Evolutionary conservation across 139 green algal genomes (phyloP).

Genomic region (Coccomyxa sp.): DNA sequence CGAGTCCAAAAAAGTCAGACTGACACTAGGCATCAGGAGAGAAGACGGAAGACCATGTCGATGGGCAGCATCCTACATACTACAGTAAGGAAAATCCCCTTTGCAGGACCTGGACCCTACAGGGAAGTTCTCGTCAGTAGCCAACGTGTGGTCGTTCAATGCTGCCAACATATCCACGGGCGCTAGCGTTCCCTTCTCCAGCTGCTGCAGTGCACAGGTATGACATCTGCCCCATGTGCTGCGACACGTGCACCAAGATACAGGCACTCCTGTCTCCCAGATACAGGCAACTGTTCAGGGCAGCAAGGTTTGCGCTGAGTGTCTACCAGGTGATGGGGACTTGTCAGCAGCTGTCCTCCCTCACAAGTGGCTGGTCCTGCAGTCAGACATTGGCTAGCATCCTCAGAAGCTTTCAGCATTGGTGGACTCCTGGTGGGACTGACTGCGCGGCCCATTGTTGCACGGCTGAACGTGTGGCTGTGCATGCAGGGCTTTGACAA

Average conservation of each 20-base stretch:
- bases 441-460: no score
- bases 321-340: not conserved
- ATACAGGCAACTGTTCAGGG: not conserved
- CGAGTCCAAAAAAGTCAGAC: not conserved
- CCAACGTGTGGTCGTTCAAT: constrained; percentile 54
- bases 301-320: not conserved
- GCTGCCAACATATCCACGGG: constrained; percentile 22
- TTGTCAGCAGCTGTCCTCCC: no score
- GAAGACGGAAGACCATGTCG: no score
- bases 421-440: not conserved
- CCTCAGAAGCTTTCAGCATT: not conserved
- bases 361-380: not conserved
- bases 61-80: not conserved
- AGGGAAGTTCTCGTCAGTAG: constrained; percentile 59
- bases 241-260: no score
- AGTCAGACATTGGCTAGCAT: not conserved
- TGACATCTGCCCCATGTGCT: not conserved
- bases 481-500: not conserved
- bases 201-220: not conserved
- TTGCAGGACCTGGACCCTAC: constrained; percentile 58
- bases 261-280: not conserved
- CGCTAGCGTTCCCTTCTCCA: not conserved
- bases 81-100: not conserved
- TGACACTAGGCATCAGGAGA: no score
- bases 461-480: not conserved